phyloP scores from a whole-genome alignment of 1,284 basidiomycete species.

The Ceratobasidium sp. region DNA sequence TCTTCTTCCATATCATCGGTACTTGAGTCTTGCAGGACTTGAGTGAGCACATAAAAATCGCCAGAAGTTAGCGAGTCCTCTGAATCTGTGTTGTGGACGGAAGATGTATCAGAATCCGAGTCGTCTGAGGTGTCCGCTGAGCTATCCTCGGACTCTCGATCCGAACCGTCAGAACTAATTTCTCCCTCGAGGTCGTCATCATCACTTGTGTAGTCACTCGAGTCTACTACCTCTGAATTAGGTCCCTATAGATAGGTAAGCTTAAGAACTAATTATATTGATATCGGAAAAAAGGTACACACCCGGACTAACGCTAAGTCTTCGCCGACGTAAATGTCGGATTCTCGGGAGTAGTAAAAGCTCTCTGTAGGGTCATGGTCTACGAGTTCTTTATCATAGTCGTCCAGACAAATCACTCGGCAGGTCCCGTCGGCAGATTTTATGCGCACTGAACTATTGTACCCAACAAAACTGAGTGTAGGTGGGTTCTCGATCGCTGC shows the following conservation, averaged over 20 bases:
- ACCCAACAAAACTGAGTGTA: not conserved
- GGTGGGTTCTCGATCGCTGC: not conserved
- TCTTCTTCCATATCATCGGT: too few relatives aligned
- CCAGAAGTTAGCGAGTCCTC: not conserved
- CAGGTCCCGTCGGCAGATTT: not conserved
- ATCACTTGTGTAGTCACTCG: not conserved
- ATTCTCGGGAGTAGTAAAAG: not conserved
- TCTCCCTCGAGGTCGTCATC: not conserved
- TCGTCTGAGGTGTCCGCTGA: not conserved
- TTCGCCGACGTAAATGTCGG: not conserved
- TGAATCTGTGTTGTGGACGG: not conserved
- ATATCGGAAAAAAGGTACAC: not conserved
- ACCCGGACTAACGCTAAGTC: slow-evolving; percentile 5
- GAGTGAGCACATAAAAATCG: not conserved
- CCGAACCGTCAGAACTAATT: too few relatives aligned
- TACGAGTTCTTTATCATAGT: not conserved
- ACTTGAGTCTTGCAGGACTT: not conserved
- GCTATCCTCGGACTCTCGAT: not conserved
- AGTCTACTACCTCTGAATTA: not conserved
- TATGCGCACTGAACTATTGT: not conserved
- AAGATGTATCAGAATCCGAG: not conserved
- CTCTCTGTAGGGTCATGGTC: not conserved
- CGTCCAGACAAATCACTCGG: not conserved
- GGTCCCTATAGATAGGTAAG: not conserved
- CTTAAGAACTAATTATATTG: not conserved